Conservation (phyloP, 331 rosid genomes). For the Telfairia occidentalis region DNA sequence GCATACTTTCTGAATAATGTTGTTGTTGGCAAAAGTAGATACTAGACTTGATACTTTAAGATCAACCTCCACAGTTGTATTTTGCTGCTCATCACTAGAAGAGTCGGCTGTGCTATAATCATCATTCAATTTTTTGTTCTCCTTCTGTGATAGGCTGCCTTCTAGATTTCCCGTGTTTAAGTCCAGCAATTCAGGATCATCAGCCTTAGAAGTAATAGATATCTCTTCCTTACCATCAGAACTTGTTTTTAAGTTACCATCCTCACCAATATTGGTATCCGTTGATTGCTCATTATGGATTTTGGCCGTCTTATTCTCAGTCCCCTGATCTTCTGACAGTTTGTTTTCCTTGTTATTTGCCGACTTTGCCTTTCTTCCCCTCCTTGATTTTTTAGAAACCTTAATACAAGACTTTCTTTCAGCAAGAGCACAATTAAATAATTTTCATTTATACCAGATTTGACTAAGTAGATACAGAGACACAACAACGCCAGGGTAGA, state of each 20-base stretch:
- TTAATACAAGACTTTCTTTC: conserved; percentile 21
- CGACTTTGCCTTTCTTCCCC: conserved; percentile 37
- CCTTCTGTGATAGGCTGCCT: conserved; percentile 22
- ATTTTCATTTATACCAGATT: background rate
- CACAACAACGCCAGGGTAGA: background rate
- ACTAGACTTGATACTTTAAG: conserved; percentile 60
- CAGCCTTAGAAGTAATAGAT: conserved; percentile 17
- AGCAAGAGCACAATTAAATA: background rate
- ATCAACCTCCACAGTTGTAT: conserved; percentile 68
- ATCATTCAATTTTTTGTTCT: conserved; percentile 29
- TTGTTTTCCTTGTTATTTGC: conserved; percentile 25
- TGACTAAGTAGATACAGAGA: background rate
- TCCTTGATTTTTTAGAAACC: conserved; percentile 75
- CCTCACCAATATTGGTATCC: conserved; percentile 24
- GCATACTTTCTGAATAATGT: conserved; percentile 64
- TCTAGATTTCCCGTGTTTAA: conserved; percentile 20
- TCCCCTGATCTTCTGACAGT: conserved; percentile 29
- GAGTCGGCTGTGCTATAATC: conserved; percentile 32
- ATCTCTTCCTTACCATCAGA: conserved; percentile 24
- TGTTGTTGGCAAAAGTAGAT: conserved; percentile 64
- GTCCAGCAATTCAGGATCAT: conserved; percentile 17
- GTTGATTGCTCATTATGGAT: conserved; percentile 26
- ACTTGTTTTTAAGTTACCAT: conserved; percentile 24
- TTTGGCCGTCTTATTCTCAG: conserved; percentile 32
- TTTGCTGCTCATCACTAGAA: conserved; percentile 61